Evolutionary conservation across 2,329 filamentous ascomycete genomes (phyloP).

Genomic region (Magnaporthiopsis poae): DNA sequence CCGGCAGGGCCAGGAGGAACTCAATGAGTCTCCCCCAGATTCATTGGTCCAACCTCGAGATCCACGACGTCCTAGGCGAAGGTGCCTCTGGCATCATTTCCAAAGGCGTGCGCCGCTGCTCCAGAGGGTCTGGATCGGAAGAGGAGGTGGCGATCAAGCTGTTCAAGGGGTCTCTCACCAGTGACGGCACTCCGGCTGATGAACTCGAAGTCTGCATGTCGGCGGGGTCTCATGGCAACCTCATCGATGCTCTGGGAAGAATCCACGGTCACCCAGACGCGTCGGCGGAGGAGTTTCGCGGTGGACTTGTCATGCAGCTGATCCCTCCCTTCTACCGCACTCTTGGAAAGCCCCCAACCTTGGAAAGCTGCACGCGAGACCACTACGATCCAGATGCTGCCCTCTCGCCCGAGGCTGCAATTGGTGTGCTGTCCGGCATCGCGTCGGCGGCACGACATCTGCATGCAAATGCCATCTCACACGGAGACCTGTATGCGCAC

Average conservation of each 20-base stretch:
- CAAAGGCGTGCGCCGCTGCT: constrained; percentile 26
- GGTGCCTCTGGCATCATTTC: constrained; percentile 38
- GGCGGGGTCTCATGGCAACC: constrained; percentile 35
- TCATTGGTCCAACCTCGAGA: constrained; percentile 29
- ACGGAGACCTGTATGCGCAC: constrained; percentile 39
- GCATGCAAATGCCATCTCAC: constrained; percentile 31
- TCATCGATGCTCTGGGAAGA: constrained; percentile 35
- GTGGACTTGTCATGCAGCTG: constrained; percentile 37
- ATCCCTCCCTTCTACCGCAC: constrained; percentile 32
- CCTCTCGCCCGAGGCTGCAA: constrained; percentile 21
- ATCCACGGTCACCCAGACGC: constrained; percentile 31
- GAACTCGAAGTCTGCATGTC: constrained; percentile 38
- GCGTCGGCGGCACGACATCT: constrained; percentile 34
- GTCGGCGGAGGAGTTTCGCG: constrained; percentile 16
- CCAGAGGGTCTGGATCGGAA: constrained; percentile 13
- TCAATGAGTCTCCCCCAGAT: constrained; percentile 25
- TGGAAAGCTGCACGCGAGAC: constrained; percentile 37
- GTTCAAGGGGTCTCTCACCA: constrained; percentile 37
- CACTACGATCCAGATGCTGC: constrained; percentile 23
- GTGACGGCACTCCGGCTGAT: constrained; percentile 37
- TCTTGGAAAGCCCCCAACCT: constrained; percentile 33
- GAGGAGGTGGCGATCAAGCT: constrained; percentile 37
- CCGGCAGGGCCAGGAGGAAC: constrained; percentile 10
- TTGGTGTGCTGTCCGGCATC: constrained; percentile 29
- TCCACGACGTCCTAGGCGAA: constrained; percentile 31